phyloP scores from a whole-genome alignment of 2,329 filamentous ascomycete genomes.

The Aspergillus piperis region DNA sequence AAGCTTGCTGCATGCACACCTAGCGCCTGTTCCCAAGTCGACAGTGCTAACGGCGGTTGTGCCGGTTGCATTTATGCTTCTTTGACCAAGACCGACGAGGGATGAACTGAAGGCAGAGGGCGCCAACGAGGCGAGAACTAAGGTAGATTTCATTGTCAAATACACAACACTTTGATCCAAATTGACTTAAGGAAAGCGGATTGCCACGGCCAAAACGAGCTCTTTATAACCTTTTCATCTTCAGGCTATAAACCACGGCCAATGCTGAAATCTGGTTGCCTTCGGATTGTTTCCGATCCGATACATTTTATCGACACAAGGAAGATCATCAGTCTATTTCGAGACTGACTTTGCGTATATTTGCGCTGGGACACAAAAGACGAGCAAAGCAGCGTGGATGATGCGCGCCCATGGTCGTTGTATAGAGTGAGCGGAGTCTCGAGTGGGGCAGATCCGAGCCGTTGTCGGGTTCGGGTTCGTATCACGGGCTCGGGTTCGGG shows the following conservation, averaged over 20 bases:
- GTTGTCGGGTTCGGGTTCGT: too few relatives aligned
- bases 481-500: too few relatives aligned
- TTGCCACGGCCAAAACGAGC: neutral
- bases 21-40: neutral
- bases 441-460: too few relatives aligned
- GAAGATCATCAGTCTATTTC: too few relatives aligned
- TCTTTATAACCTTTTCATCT: neutral
- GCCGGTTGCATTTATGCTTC: neutral
- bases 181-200: neutral
- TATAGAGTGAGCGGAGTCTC: too few relatives aligned
- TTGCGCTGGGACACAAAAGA: too few relatives aligned
- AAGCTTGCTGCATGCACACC: neutral
- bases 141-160: neutral
- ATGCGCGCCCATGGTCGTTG: too few relatives aligned
- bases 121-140: neutral
- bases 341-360: too few relatives aligned
- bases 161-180: too few relatives aligned
- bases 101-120: neutral
- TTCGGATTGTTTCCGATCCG: neutral
- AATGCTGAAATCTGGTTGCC: neutral
- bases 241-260: neutral
- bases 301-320: too few relatives aligned
- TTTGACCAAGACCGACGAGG: neutral
- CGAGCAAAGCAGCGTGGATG: too few relatives aligned
- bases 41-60: neutral